Base-by-base conservation (phyloP, 768 basidiomycete genomes). In the Tephrocybe sp. region DNA sequence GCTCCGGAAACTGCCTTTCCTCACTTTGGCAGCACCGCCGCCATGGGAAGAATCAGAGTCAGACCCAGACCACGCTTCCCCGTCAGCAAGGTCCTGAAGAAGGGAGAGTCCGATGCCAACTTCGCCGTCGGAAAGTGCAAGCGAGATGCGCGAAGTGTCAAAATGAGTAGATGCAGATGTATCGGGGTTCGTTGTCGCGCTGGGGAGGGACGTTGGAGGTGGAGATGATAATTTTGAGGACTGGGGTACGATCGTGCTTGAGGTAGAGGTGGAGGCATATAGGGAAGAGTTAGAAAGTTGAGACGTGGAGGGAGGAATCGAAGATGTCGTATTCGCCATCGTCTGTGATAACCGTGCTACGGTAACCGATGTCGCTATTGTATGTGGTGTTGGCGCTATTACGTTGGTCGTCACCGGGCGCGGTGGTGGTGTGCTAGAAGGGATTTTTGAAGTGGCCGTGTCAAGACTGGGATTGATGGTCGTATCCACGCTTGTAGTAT, bases 61-160 rank as follows among this genome's bases (percentile, higher is more conserved):
- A 0, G 58, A 59, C 42, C 64, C 69, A 1, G 60, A 59, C 44
- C 53, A 55, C 5, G 59, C 65, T 0, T 63, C 72, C 11, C 59
- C 67, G 2, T 68, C 59, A 31, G 69, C 64, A 58, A 80, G 64
- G 33, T 73, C 74, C 55, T 81, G 79, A 45, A 90, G 65, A 45
- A 89, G 65, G 2, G 82, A 82, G 27, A 88, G 65, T 1, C 88
- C 88, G 30, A 90, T 89, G 0, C 83, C 88, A 1, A 78, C 69
- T 42, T 81, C 78, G 3, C 80, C 84, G 49, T 86, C 84, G 1
- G 79, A 79, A 45, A 71, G 53, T 5, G 63, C 33, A 15, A 34
- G 33, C 15, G 33, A 34, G 13, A 34, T 34, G 13, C 33, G 33
- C 4, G 33, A 34, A 15, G 33, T 34, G 33, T 34, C 33, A 52